Evolutionary conservation across 2,329 filamentous ascomycete genomes (phyloP).

Genomic region (Dryadomyces quercus-mongolicae): DNA sequence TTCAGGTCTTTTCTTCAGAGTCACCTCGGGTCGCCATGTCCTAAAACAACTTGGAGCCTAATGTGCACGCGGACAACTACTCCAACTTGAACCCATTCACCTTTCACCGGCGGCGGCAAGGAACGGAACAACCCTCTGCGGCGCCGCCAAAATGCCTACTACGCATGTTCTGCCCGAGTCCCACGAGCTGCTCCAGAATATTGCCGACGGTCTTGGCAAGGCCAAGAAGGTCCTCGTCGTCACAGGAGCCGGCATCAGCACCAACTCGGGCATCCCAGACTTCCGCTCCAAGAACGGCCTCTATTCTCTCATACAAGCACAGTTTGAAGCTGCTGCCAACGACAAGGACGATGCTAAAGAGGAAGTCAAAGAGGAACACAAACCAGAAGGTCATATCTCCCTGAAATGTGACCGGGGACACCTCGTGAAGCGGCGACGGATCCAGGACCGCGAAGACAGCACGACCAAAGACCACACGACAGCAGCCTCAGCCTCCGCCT

Average conservation of each 20-base stretch:
- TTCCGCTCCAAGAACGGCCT: constrained; percentile 62
- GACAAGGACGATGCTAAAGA: neutral
- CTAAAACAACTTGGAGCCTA: no score
- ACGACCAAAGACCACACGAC: no score
- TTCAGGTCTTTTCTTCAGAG: neutral
- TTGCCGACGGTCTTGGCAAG: constrained; percentile 52
- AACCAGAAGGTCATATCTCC: neutral
- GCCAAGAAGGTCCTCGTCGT: constrained; percentile 59
- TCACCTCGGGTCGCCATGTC: neutral
- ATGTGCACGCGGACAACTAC: no score
- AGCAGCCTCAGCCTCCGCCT: no score
- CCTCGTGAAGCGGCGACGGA: constrained; percentile 21
- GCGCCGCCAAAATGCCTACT: constrained; percentile 39
- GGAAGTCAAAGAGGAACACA: no score
- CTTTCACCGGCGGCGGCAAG: no score
- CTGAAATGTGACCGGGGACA: no score
- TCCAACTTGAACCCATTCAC: no score
- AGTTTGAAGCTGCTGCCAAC: constrained; percentile 42
- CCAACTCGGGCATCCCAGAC: constrained; percentile 64
- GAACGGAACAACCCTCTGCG: no score
- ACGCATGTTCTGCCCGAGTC: constrained; percentile 40
- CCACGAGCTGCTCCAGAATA: constrained; percentile 44
- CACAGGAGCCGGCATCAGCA: constrained; percentile 63
- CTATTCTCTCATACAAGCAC: constrained; percentile 59
- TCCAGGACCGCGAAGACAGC: no score